Evolutionary conservation across 345 rosid species (phyloP).

Genomic region (Durio zibethinus): DNA sequence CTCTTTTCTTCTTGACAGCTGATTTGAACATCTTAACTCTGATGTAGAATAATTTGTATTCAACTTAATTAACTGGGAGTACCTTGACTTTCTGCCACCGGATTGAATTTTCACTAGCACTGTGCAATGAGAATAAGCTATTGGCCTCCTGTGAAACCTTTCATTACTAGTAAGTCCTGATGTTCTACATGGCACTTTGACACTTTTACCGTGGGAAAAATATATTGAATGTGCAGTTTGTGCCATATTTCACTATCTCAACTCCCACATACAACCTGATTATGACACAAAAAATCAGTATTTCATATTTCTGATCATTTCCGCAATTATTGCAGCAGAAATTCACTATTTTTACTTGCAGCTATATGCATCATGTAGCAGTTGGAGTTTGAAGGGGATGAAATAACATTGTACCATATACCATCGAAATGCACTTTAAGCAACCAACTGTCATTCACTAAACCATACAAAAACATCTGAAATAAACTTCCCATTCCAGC

Average conservation of each 20-base stretch:
- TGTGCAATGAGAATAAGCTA: slow-evolving; percentile 22
- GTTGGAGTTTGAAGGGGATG: not conserved
- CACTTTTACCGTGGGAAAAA: slow-evolving; percentile 38
- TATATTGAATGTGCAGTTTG: slow-evolving; percentile 44
- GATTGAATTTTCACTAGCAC: slow-evolving; percentile 37
- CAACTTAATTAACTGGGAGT: slow-evolving; percentile 28
- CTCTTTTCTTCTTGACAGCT: slow-evolving; percentile 34
- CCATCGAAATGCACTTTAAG: not conserved
- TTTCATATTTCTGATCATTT: not conserved
- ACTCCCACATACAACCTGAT: slow-evolving; percentile 35
- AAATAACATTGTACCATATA: not conserved
- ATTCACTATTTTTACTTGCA: not conserved
- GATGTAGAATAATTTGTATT: slow-evolving; percentile 13
- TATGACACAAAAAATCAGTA: not conserved
- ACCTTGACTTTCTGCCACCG: slow-evolving; percentile 24
- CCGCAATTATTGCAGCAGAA: not conserved
- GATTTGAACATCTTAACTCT: slow-evolving; percentile 34
- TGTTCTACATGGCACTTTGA: slow-evolving; percentile 29
- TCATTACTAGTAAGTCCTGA: slow-evolving; percentile 26
- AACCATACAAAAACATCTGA: not conserved
- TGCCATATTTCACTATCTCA: slow-evolving; percentile 48
- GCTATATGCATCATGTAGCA: not conserved
- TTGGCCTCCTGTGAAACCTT: slow-evolving; percentile 32
- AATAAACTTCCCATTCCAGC: not conserved
- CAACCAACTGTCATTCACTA: not conserved